Percentiles rank a stretch among this genome's conserved stretches.
Conservation (phyloP, 371 early-diverging fungal genomes). For the Zancudomyces culisetae region DNA sequence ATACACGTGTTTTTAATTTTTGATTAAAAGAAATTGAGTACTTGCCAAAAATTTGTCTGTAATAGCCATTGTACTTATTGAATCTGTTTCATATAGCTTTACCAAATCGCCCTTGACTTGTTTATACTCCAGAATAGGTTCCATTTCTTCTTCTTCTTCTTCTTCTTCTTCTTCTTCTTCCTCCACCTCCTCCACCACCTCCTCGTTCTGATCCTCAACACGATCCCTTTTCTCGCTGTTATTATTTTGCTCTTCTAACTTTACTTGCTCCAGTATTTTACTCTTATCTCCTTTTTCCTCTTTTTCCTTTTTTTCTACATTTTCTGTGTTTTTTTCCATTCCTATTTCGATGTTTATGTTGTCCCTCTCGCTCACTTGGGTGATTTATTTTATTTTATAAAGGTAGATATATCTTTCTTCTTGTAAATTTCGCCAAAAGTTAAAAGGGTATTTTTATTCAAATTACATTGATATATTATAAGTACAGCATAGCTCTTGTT, state of each 20-base stretch:
- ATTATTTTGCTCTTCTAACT: neutral
- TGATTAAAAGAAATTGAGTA: neutral
- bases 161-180: slow-evolving; percentile 28
- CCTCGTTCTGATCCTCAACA: slow-evolving; percentile 22
- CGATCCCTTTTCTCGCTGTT: slow-evolving; percentile 5
- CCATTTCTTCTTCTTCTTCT: slow-evolving; percentile 48
- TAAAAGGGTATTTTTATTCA: too few species aligned
- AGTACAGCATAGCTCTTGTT: too few species aligned
- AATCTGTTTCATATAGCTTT: slow-evolving; percentile 56
- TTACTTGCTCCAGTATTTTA: too few species aligned
- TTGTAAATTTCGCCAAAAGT: neutral
- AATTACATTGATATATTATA: too few species aligned
- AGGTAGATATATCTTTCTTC: neutral
- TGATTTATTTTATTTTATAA: neutral
- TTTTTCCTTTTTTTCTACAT: neutral
- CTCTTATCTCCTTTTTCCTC: neutral
- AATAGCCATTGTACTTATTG: slow-evolving; percentile 53
- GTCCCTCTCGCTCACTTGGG: neutral
- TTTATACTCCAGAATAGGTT: slow-evolving; percentile 76
- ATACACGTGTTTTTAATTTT: too few species aligned
- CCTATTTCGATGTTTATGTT: neutral
- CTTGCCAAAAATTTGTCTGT: slow-evolving; percentile 69
- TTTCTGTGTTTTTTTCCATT: neutral
- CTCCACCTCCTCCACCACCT: slow-evolving; percentile 24
- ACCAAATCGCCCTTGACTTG: slow-evolving; percentile 49